Evolutionary conservation across 192 early-diverging fungal species (phyloP), one percentile per base, ranked within the genome.

Genomic region (Podila verticillata): DNA sequence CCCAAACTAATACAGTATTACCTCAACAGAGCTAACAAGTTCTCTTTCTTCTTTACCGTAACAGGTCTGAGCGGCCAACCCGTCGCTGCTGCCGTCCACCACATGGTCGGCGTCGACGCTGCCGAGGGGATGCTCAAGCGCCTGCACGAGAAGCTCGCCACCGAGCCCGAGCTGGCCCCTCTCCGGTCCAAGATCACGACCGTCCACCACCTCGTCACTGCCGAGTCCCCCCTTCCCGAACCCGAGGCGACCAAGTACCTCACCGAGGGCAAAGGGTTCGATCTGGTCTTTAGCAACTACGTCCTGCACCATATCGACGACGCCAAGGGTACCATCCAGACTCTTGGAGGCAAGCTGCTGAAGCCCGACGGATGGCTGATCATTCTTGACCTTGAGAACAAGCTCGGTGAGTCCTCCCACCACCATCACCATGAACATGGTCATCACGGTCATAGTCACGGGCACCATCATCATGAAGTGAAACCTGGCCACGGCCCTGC

Each of bases 251-350:
- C 61, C 7, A 51, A 65, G 29, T 77, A 70, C 28, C 29, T 69
- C 2, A 20, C 47, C 10, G 73, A 61, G 2, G 49, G 59, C 2
- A 20, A 69, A 26, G 63, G 30, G 1, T 69, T 77, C n/a, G 74
- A 70, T 28, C 29, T 77, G 39, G 60, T 70, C 1, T 77, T 58
- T 26, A 59, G 63, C 9, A 69, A 63, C 57, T 77, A 44, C 60
- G 74, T 77, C 4, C 35, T 77, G 74, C 74, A 77, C 49, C 74
- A 77, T 77, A 77, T 77, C 48, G 67, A 77, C 9, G 74, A 77
- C 36, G 57, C 61, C 7, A 54, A 77, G 24, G 57, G 63, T 2
- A 39, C 64, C 9, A 22, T 65, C 17, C 28, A 70, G 22, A 65
- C 67, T 2, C 6, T 77, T 5, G 62, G 31, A 3, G 12, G 54